A percentile compares a stretch with the other conserved stretches of the same genome.
Evolutionary conservation across 306 rosid genomes (phyloP).

Genomic region (Cicer bijugum): DNA sequence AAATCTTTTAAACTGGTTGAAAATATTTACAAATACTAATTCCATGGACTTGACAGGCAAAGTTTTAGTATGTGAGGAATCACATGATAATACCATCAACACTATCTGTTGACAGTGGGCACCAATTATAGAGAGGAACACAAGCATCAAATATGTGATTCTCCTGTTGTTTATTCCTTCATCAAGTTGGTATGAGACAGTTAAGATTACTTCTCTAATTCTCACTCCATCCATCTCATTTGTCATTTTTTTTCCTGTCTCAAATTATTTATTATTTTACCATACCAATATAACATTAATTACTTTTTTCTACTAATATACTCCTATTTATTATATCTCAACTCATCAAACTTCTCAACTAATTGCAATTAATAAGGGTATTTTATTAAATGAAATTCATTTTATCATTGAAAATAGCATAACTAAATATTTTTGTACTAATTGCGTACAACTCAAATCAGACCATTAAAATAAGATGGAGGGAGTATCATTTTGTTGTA

Average conservation of each 20-base stretch:
- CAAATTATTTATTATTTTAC: too few relatives aligned
- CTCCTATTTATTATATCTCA: too few relatives aligned
- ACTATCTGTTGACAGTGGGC: constrained; percentile 39
- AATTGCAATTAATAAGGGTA: too few relatives aligned
- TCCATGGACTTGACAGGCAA: constrained; percentile 15
- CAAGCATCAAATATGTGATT: constrained; percentile 36
- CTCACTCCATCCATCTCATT: neutral
- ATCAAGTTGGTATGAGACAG: constrained; percentile 32
- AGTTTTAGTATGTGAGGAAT: constrained; percentile 27
- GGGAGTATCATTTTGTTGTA: constrained; percentile 31
- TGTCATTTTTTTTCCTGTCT: too few relatives aligned
- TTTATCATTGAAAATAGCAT: too few relatives aligned
- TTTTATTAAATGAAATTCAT: too few relatives aligned
- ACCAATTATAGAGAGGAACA: constrained; percentile 27
- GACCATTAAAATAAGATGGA: too few relatives aligned
- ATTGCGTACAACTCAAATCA: too few relatives aligned
- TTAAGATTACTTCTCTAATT: constrained; percentile 28
- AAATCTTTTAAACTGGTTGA: constrained; percentile 56
- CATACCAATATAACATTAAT: too few relatives aligned
- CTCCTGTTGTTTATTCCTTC: constrained; percentile 39
- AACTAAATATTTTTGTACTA: too few relatives aligned
- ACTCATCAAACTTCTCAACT: too few relatives aligned
- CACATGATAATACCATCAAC: constrained; percentile 22
- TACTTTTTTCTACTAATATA: too few relatives aligned
- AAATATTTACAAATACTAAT: constrained; percentile 11